Percentiles rank a stretch among this genome's conserved stretches.
Conservation (phyloP, 257 asterid species). For the Pogostemon cablin region DNA sequence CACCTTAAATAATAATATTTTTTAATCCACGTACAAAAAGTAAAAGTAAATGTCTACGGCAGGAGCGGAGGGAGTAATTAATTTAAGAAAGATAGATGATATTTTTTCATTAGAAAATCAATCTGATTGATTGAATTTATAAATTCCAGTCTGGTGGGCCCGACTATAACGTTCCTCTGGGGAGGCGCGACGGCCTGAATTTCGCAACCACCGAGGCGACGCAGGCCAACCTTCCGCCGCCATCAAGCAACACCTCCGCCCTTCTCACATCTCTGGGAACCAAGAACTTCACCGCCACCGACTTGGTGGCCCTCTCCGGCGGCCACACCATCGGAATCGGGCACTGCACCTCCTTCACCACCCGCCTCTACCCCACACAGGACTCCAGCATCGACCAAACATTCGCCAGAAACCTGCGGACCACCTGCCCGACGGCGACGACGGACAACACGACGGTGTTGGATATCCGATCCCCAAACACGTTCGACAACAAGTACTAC, state of each 20-base stretch:
- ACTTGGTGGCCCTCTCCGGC: constrained; percentile 76
- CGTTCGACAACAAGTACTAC: constrained; percentile 65
- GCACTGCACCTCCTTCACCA: constrained; percentile 59
- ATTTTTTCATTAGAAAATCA: background rate
- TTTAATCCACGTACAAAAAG: no score
- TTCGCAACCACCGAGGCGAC: constrained; percentile 51
- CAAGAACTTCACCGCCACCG: constrained; percentile 54
- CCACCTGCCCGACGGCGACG: constrained; percentile 49
- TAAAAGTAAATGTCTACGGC: no score
- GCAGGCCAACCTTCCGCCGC: constrained; percentile 62
- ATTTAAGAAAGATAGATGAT: no score
- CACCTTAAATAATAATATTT: no score
- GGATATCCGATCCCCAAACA: constrained; percentile 57
- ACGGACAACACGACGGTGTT: constrained; percentile 50
- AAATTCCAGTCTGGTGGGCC: constrained; percentile 66
- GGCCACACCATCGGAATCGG: constrained; percentile 80
- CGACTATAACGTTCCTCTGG: constrained; percentile 58
- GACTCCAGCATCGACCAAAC: constrained; percentile 64
- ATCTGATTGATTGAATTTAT: background rate
- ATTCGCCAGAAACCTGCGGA: constrained; percentile 49
- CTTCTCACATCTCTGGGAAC: constrained; percentile 50
- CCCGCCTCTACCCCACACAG: constrained; percentile 70
- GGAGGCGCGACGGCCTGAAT: constrained; percentile 57
- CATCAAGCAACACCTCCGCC: constrained; percentile 52
- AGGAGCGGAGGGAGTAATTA: no score